Base-by-base conservation (phyloP, 2,329 filamentous ascomycete species). In the Endoconidiophora polonica region DNA sequence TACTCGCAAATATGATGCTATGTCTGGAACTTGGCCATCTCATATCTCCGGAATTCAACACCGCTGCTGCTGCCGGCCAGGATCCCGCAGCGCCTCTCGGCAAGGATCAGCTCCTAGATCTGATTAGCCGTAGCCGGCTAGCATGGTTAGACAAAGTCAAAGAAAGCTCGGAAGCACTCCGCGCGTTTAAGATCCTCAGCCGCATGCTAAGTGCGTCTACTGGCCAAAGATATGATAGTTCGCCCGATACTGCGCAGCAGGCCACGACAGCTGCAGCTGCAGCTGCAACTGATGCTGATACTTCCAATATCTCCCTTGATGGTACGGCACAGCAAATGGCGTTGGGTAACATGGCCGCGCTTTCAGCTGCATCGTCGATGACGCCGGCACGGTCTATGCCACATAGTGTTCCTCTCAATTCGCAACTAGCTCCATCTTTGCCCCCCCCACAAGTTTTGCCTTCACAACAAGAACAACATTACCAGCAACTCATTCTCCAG, bases 1-100 rank as follows among this genome's bases (percentile, higher is more conserved):
- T 72, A 5, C 61, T 71, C 2, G 70, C 69, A 1, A 66, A 66
- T 41, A 70, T 68, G 52, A 62, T 72, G 18, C 56, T 72, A 3
- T 66, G 67, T 37, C 59, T 70, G 2, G 68, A 71, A 49, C 16
- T 55, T 9, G 54, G 53, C 14, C 50, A 55, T 33, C 45, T 56
- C 10, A 46, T 55, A 2, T 39, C 33, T 14, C 46, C 46, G 12
- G 43, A 54, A 23, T 10, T 39, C 3, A 44, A 3, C 20, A 38
- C 24, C 14, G 14, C 44, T 29, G 10, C 26, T 4, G 26, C 18
- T 36, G 14, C 26, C 6, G 10, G 9, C 14, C 12, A 49, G 20
- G n/a, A 53, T 46, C 33, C 40, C 10, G 22, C 46, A 16, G 37
- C 42, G 6, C 54, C 58, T 9, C 53, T 59, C 22, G 51, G 57